Evolutionary conservation across 2,329 filamentous ascomycete genomes (phyloP).

Genomic region (Penicillium corylophilum): DNA sequence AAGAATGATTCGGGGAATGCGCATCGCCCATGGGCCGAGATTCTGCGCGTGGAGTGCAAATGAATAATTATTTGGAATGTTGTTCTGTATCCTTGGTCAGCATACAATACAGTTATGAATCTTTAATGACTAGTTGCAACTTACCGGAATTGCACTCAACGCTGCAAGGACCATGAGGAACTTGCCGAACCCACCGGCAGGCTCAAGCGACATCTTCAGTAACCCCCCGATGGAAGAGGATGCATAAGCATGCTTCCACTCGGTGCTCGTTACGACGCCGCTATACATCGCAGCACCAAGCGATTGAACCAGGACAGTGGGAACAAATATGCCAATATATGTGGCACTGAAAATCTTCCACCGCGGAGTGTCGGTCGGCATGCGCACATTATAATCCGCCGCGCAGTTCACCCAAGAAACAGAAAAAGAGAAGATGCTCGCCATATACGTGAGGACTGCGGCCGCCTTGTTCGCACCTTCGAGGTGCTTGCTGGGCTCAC

Average conservation of each 20-base stretch:
- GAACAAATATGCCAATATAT: constrained; percentile 22
- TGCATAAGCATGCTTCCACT: constrained; percentile 30
- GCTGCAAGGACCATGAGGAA: constrained; percentile 36
- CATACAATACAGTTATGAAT: neutral
- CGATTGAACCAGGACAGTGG: constrained; percentile 33
- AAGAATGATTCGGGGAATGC: constrained; percentile 32
- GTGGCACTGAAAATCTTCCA: constrained; percentile 33
- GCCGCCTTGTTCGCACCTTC: constrained; percentile 34
- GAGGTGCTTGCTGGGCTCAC: constrained; percentile 24
- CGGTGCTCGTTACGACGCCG: constrained; percentile 24
- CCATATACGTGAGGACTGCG: constrained; percentile 36
- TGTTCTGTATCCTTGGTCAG: constrained; percentile 26
- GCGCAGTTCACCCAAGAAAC: constrained; percentile 41
- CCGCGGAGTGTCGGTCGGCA: constrained; percentile 36
- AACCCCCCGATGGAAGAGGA: constrained; percentile 31
- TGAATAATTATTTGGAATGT: constrained; percentile 40
- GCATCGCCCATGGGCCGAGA: constrained; percentile 34
- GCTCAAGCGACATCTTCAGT: constrained; percentile 31
- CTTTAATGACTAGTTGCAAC: neutral
- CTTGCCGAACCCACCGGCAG: constrained; percentile 36
- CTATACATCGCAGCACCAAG: constrained; percentile 36
- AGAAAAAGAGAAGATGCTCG: constrained; percentile 39
- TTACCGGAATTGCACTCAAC: constrained; percentile 34
- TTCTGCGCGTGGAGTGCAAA: constrained; percentile 39
- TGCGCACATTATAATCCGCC: constrained; percentile 40